Conservation (phyloP, 176 grass and related monocot species). For the Oryza officinalis region DNA sequence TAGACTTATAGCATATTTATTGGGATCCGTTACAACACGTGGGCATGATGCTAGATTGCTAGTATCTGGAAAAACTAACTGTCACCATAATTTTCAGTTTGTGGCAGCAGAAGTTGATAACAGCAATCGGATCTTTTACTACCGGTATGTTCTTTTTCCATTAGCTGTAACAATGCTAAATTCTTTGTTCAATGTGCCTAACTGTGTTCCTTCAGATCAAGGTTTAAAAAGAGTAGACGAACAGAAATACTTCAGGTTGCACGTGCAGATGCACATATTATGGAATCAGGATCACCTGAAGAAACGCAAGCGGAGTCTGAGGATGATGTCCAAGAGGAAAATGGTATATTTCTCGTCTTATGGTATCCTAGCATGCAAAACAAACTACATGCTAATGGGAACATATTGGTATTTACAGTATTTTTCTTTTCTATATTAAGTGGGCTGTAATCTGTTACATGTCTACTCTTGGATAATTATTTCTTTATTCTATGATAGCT, state of each 20-base stretch:
- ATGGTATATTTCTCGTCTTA: conserved; percentile 51
- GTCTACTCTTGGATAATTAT: background rate
- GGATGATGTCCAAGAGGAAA: conserved; percentile 47
- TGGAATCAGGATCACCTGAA: conserved; percentile 60
- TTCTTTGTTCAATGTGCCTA: conserved; percentile 6
- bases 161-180: conserved; percentile 30
- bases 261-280: conserved; percentile 42
- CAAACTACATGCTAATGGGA: background rate
- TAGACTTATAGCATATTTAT: background rate
- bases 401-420: background rate
- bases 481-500: background rate
- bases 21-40: background rate
- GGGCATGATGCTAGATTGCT: background rate
- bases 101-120: conserved; percentile 63
- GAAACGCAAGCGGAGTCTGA: conserved; percentile 40
- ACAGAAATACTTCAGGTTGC: conserved; percentile 22
- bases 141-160: conserved; percentile 48
- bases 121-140: conserved; percentile 62
- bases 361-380: conserved; percentile 31
- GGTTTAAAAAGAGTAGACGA: conserved; percentile 56
- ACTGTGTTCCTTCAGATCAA: conserved; percentile 59
- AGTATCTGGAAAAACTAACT: conserved; percentile 28
- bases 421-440: background rate
- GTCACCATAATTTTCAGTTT: conserved; percentile 47
- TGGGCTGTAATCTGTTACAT: background rate